These are phyloP conservation scores for Schwanniomyces etchellsii DNA, from an alignment of 1,139 yeast species.

Conservation along the genomic window DNA sequence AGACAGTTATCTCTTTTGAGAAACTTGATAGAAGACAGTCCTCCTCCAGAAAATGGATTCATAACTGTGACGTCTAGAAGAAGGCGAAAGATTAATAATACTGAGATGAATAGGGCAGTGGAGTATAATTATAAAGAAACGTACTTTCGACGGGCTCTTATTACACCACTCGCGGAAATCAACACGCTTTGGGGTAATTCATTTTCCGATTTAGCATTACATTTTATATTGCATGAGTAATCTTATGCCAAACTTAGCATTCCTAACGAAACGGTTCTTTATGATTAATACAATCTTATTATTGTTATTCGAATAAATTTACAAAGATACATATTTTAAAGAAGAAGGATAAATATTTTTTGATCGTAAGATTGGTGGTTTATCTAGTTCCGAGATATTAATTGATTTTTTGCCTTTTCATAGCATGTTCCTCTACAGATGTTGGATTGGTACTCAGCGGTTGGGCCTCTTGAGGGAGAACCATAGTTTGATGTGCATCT, in stretches of 20 bases:
- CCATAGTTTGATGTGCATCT: slow-evolving; percentile 8
- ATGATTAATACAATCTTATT: no score
- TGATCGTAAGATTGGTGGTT: no score
- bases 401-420: slow-evolving; percentile 13
- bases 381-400: no score
- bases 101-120: slow-evolving; percentile 25
- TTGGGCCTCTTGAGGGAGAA: slow-evolving; percentile 8
- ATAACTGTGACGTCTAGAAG: slow-evolving; percentile 21
- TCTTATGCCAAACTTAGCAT: neutral
- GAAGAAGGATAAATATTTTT: no score
- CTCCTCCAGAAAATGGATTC: slow-evolving; percentile 17
- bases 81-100: slow-evolving; percentile 20
- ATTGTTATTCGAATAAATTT: no score
- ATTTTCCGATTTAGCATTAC: slow-evolving; percentile 49
- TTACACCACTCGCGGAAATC: slow-evolving; percentile 14
- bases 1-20: slow-evolving; percentile 38
- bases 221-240: slow-evolving; percentile 11
- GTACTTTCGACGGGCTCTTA: slow-evolving; percentile 23
- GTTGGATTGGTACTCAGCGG: slow-evolving; percentile 1
- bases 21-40: slow-evolving; percentile 14
- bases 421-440: slow-evolving; percentile 7
- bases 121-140: slow-evolving; percentile 28
- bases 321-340: no score
- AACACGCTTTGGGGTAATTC: slow-evolving; percentile 47
- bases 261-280: no score